phyloP scores from a whole-genome alignment of 2,329 filamentous ascomycete species.

The Colletotrichum sp. region DNA sequence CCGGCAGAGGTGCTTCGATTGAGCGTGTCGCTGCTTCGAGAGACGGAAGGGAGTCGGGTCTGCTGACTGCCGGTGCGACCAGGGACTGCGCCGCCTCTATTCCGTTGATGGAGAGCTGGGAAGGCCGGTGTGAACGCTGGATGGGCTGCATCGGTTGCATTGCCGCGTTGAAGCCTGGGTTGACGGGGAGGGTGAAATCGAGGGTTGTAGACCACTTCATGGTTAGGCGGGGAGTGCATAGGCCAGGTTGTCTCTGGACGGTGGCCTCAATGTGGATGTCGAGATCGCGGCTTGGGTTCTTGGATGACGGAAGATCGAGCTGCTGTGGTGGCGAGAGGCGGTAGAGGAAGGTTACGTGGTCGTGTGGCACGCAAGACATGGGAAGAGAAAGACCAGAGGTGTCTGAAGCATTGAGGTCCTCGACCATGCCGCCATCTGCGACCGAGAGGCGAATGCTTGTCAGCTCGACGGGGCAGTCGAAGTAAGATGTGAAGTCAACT shows the following conservation, averaged over 20 bases:
- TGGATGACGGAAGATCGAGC: constrained; percentile 45
- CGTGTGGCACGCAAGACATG: constrained; percentile 69
- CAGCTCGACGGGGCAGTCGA: constrained; percentile 70
- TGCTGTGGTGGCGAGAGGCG: constrained; percentile 59
- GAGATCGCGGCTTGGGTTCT: constrained; percentile 56
- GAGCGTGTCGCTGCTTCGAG: constrained; percentile 59
- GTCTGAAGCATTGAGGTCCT: constrained; percentile 58
- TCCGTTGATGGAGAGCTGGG: constrained; percentile 67
- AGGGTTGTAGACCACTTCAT: constrained; percentile 74
- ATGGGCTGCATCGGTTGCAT: constrained; percentile 63
- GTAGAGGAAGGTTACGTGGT: constrained; percentile 79
- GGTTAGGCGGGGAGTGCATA: constrained; percentile 64
- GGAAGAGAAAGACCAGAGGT: constrained; percentile 54
- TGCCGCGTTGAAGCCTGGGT: constrained; percentile 64
- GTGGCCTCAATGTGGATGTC: constrained; percentile 66
- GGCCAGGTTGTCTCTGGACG: constrained; percentile 58
- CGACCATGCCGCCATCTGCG: constrained; percentile 63
- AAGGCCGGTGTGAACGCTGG: constrained; percentile 65
- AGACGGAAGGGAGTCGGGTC: constrained; percentile 64
- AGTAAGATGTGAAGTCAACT: constrained; percentile 74
- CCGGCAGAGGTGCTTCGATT: constrained; percentile 53
- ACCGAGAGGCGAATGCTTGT: constrained; percentile 63
- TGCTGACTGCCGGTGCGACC: constrained; percentile 59
- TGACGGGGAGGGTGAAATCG: constrained; percentile 72
- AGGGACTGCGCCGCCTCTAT: constrained; percentile 59